Percentiles rank a stretch among this genome's conserved stretches.
Evolutionary conservation across 78 protist genomes (phyloP).

Genomic region (Dictyostelium purpureum): DNA sequence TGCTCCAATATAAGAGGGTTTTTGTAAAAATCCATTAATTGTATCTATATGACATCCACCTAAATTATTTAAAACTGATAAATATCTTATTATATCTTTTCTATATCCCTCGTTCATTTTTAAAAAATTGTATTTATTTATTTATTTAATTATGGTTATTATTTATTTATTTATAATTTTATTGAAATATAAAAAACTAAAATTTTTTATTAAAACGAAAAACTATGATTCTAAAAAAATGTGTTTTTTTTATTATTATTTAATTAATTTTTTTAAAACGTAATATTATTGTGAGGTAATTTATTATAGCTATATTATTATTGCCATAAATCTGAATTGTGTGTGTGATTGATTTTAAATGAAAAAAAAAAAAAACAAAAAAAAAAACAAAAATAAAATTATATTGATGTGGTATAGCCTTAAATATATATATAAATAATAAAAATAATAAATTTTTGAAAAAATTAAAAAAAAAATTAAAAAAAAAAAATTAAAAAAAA

Average conservation of each 20-base stretch:
- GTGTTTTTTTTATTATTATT: too few relatives aligned
- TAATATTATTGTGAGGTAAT: too few relatives aligned
- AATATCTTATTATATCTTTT: slow-evolving; percentile 22
- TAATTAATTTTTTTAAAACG: too few relatives aligned
- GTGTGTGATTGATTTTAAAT: neutral
- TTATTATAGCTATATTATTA: too few relatives aligned
- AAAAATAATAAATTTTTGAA: neutral
- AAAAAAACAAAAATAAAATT: too few relatives aligned
- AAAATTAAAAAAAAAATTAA: neutral
- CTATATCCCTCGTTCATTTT: neutral
- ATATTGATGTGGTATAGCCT: neutral
- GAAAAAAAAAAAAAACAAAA: neutral
- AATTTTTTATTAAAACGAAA: too few relatives aligned
- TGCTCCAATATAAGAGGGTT: neutral
- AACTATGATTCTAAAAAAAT: too few relatives aligned
- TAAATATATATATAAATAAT: too few relatives aligned
- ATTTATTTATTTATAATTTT: neutral
- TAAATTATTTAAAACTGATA: slow-evolving; percentile 29
- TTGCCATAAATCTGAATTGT: too few relatives aligned
- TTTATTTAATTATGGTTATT: neutral
- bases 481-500: slow-evolving; percentile 6
- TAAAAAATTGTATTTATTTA: neutral
- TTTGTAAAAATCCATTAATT: slow-evolving; percentile 32
- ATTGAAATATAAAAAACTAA: neutral
- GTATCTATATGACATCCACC: slow-evolving; percentile 46